Conservation (phyloP, 2,329 filamentous ascomycete genomes). For the Penicillium janthinellum region DNA sequence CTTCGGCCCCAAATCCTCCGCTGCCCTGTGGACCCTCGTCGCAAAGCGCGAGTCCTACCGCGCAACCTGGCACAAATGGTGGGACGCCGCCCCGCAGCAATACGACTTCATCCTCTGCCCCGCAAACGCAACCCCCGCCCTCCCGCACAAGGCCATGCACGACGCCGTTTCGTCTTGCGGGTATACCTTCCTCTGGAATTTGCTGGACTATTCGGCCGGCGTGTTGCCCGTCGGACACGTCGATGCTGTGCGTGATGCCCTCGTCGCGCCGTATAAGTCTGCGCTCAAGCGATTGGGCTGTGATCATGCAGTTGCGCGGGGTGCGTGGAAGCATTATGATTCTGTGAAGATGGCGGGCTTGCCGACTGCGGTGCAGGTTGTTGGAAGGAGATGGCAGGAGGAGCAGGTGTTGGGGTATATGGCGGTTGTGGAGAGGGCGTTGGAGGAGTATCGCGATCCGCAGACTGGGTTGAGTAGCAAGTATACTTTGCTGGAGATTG, state of each 20-base stretch:
- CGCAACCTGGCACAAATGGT: constrained; percentile 80
- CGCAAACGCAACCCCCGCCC: constrained; percentile 87
- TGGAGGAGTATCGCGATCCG: constrained; percentile 54
- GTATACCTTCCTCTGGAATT: constrained; percentile 91
- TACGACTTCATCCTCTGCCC: constrained; percentile 80
- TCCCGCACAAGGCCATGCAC: constrained; percentile 84
- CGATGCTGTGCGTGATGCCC: constrained; percentile 68
- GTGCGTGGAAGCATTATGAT: constrained; percentile 86
- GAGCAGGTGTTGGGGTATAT: constrained; percentile 84
- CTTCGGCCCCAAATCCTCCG: constrained; percentile 73
- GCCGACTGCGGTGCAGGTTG: constrained; percentile 82
- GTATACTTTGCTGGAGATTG: constrained; percentile 42
- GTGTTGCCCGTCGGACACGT: constrained; percentile 86
- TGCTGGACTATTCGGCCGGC: constrained; percentile 85
- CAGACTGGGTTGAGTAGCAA: constrained; percentile 36
- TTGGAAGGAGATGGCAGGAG: constrained; percentile 78
- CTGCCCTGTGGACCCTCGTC: constrained; percentile 82
- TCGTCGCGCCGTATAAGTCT: constrained; percentile 53
- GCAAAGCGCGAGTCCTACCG: constrained; percentile 76
- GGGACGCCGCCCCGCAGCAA: constrained; percentile 67
- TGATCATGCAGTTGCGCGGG: constrained; percentile 76
- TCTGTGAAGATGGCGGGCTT: constrained; percentile 80
- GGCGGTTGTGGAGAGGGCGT: constrained; percentile 73
- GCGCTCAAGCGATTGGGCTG: constrained; percentile 40
- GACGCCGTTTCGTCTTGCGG: constrained; percentile 84